A percentile compares a stretch with the other conserved stretches of the same genome.
Conservation (phyloP, 2,329 filamentous ascomycete species). For the Aspergillus nomiae region DNA sequence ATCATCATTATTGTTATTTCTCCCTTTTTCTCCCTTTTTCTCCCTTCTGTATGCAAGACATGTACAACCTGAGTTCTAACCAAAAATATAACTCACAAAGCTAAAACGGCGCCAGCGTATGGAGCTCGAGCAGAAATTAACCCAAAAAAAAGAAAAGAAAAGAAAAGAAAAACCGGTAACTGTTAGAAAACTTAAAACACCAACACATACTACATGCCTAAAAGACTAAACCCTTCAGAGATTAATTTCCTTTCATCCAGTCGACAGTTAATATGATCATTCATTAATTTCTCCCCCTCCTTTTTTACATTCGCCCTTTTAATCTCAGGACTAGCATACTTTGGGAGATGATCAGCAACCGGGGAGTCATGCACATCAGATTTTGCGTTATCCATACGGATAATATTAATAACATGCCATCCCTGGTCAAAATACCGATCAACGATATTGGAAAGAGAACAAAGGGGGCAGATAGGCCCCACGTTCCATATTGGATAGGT, state of each 20-base stretch:
- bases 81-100: background rate
- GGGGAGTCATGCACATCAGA: slow-evolving; percentile 23
- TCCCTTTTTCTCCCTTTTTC: background rate
- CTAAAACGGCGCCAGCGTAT: background rate
- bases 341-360: slow-evolving; percentile 23
- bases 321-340: slow-evolving; percentile 14
- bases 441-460: background rate
- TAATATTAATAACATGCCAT: slow-evolving; percentile 7
- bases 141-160: background rate
- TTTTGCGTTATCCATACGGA: slow-evolving; percentile 8
- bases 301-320: background rate
- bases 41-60: slow-evolving; percentile 1
- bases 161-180: background rate
- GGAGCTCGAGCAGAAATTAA: background rate
- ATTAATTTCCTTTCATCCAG: background rate
- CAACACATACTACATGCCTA: background rate
- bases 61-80: background rate
- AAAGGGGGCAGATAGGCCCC: background rate
- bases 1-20: background rate
- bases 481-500: background rate
- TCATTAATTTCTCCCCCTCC: background rate
- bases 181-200: background rate
- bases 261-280: background rate
- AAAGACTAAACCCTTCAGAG: background rate
- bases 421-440: slow-evolving; percentile 6